Base-by-base conservation (phyloP, 768 basidiomycete species). In the Sporobolomyces pararoseus region DNA sequence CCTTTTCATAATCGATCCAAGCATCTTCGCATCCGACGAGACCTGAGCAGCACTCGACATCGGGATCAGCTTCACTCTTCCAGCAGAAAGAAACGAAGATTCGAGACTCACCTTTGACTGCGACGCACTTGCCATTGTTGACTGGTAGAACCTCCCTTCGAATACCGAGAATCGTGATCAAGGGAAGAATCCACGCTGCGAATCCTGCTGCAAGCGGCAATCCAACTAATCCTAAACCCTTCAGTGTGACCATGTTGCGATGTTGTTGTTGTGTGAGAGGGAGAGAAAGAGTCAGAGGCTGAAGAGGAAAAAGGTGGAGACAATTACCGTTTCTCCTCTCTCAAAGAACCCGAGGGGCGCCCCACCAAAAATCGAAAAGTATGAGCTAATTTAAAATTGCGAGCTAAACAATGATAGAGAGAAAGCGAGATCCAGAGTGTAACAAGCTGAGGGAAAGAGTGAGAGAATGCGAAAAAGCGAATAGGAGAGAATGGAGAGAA, bases 61-160 rank as follows among this genome's bases (percentile, higher is more conserved):
- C 13, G 13, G 23, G 27, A 17, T 37, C 55, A 39, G 25, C 27
- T 14, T 50, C 16, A 9, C 29, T 5, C 0, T 2, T 32, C 0
- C 17, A 14, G 16, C 25, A 21, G 10, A 1, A 16, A 7, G 25
- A 16, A 39, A 7, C 19, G 23, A 23, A 9, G 5, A 9, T 0
- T 17, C 32, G 12, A 31, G 4, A 47, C 70, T 29, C 21, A 71
- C 70, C 70, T 4, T 66, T 63, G 2, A 71, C 44, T 7, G 42
- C 35, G 12, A 49, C 46, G 42, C 70, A 71, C 19, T 60, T 44
- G 2, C 25, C 32, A 57, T 71, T 71, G 46, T 71, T 71, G 35
- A 67, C 29, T 0, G 55, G 54, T 0, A 17, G 27, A 9, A 68
- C 35, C 7, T 34, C 14, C 5, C 69, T 25, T 4, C 37, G 7